Evolutionary conservation across 768 basidiomycete genomes (phyloP).

Genomic region (Pholiota molesta): DNA sequence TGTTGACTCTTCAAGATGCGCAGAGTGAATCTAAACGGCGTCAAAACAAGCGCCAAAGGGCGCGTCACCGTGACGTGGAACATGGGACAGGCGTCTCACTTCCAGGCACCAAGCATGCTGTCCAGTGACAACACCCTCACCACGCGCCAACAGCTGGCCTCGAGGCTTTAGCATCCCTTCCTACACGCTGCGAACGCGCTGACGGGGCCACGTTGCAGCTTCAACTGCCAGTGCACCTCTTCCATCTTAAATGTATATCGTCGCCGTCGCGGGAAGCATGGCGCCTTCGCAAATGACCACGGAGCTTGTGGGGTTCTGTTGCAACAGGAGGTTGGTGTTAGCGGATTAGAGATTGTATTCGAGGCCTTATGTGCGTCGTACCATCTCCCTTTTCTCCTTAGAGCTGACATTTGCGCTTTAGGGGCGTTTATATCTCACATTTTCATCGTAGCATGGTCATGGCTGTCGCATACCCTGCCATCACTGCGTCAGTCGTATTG

Average conservation of each 20-base stretch:
- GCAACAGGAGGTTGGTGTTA: neutral
- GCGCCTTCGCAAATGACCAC: neutral
- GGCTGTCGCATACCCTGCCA: slow-evolving; percentile 4
- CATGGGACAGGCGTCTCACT: neutral
- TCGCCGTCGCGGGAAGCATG: neutral
- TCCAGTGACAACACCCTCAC: neutral
- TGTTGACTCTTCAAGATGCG: neutral
- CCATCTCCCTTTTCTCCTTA: neutral
- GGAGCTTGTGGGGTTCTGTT: neutral
- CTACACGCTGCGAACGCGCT: slow-evolving; percentile 10
- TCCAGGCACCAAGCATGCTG: neutral
- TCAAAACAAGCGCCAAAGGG: neutral
- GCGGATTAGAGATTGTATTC: neutral
- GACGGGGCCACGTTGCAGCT: neutral
- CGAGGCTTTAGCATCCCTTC: slow-evolving; percentile 12
- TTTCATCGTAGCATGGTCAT: neutral
- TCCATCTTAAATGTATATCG: slow-evolving; percentile 1
- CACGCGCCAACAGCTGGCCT: slow-evolving; percentile 8
- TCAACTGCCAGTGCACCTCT: neutral
- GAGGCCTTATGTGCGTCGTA: neutral
- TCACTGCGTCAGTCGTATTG: neutral
- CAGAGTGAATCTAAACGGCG: neutral
- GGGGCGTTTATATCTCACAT: neutral
- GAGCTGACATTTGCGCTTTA: neutral
- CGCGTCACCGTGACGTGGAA: neutral